These are phyloP conservation scores for Trametes maxima DNA, from an alignment of 768 basidiomycete species.

Conservation along the genomic window DNA sequence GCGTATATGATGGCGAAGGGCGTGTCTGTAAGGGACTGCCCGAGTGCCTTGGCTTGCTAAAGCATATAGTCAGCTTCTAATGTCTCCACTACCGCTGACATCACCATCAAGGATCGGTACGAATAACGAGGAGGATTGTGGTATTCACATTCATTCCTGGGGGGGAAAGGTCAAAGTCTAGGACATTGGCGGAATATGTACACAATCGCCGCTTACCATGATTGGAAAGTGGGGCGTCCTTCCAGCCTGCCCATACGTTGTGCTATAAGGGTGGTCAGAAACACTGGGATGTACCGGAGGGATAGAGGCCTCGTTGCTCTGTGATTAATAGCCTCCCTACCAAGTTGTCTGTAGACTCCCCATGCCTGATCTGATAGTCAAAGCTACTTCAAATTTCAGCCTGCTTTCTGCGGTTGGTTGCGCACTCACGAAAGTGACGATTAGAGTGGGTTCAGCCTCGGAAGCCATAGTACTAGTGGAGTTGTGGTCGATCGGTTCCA, in stretches of 20 bases:
- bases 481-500: too few species aligned
- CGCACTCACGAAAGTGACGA: constrained; percentile 34
- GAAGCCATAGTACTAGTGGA: constrained; percentile 14
- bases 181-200: background rate
- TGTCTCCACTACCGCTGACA: background rate
- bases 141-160: constrained; percentile 38
- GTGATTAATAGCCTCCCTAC: constrained; percentile 41
- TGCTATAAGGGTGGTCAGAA: constrained; percentile 34
- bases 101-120: background rate
- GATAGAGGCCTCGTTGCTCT: background rate
- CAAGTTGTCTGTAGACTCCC: constrained; percentile 76
- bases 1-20: constrained; percentile 61
- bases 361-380: constrained; percentile 63
- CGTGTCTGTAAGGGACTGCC: constrained; percentile 48
- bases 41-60: constrained; percentile 49
- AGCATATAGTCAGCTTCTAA: background rate
- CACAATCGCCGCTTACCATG: too few species aligned
- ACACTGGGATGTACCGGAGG: too few species aligned
- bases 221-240: constrained; percentile 71
- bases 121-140: background rate
- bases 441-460: constrained; percentile 20
- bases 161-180: background rate
- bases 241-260: constrained; percentile 73
- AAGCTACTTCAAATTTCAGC: background rate
- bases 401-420: background rate